Evolutionary conservation across 2,329 filamentous ascomycete genomes (phyloP).

Genomic region (Talaromyces pinophilus): DNA sequence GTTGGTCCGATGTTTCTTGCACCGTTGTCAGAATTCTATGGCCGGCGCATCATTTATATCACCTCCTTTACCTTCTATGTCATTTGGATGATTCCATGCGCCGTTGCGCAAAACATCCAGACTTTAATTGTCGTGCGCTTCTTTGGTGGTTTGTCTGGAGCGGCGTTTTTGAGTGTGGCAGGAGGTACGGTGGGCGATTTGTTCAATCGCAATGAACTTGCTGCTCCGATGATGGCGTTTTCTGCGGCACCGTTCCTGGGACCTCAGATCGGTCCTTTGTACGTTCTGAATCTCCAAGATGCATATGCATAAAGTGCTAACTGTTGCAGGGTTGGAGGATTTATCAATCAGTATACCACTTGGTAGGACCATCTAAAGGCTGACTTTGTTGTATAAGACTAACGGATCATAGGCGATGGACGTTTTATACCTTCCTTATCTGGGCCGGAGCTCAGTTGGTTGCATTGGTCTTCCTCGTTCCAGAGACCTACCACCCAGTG

Average conservation of each 20-base stretch:
- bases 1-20: slow-evolving; percentile 64
- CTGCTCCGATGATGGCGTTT: slow-evolving; percentile 81
- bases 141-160: slow-evolving; percentile 54
- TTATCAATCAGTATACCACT: slow-evolving; percentile 72
- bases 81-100: slow-evolving; percentile 78
- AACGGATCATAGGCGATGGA: slow-evolving; percentile 60
- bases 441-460: slow-evolving; percentile 67
- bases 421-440: slow-evolving; percentile 80
- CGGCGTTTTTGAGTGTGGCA: slow-evolving; percentile 66
- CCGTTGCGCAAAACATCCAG: slow-evolving; percentile 76
- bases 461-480: slow-evolving; percentile 68
- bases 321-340: slow-evolving; percentile 61
- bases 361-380: slow-evolving; percentile 27
- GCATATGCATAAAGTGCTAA: slow-evolving; percentile 12
- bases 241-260: slow-evolving; percentile 60
- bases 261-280: slow-evolving; percentile 58
- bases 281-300: slow-evolving; percentile 45
- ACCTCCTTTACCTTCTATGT: slow-evolving; percentile 71
- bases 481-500: slow-evolving; percentile 77
- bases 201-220: slow-evolving; percentile 68
- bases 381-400: neutral
- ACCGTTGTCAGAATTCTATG: slow-evolving; percentile 75
- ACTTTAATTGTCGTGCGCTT: slow-evolving; percentile 79
- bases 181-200: slow-evolving; percentile 65
- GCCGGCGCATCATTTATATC: slow-evolving; percentile 78